These are phyloP conservation scores for Nitzschia sp. DNA, from an alignment of 108 stramenopile species.

Conservation along the genomic window DNA sequence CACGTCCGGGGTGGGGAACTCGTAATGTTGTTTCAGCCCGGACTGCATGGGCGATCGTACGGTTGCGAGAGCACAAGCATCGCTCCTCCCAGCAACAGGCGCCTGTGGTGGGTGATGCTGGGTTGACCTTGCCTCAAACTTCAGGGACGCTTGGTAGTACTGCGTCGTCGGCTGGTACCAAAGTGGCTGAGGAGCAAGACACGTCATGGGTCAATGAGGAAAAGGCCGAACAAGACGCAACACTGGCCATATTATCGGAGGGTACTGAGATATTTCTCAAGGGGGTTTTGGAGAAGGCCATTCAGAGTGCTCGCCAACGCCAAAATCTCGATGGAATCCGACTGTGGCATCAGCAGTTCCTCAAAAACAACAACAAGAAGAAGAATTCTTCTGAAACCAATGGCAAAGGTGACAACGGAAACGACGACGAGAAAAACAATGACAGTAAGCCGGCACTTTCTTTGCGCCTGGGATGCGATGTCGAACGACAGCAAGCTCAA, in stretches of 20 bases:
- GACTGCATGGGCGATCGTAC: conserved; percentile 70
- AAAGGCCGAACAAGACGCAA: conserved; percentile 67
- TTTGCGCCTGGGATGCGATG: conserved; percentile 81
- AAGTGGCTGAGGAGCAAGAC: conserved; percentile 13
- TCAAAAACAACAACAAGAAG: not conserved
- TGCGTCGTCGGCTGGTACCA: not conserved
- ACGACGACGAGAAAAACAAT: conserved; percentile 8
- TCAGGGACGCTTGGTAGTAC: not conserved
- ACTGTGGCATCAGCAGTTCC: conserved; percentile 73
- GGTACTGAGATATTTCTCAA: conserved; percentile 71
- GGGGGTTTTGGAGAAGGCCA: conserved; percentile 63
- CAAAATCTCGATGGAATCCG: conserved; percentile 84
- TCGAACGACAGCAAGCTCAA: conserved; percentile 69
- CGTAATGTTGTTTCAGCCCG: conserved; percentile 71
- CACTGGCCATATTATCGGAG: conserved; percentile 72
- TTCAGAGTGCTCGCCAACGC: conserved; percentile 71
- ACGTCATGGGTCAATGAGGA: conserved; percentile 74
- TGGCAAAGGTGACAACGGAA: not conserved
- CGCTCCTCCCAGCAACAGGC: conserved; percentile 16
- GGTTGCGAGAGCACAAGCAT: conserved; percentile 54
- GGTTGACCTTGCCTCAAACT: conserved; percentile 23
- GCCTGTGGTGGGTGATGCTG: conserved; percentile 39
- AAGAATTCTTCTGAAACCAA: not conserved
- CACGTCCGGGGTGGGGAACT: conserved; percentile 62
- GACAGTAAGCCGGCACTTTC: conserved; percentile 44